A percentile compares a stretch with the other conserved stretches of the same genome.
Evolutionary conservation across 768 basidiomycete species (phyloP).

Genomic region (Pisolithus orientalis): DNA sequence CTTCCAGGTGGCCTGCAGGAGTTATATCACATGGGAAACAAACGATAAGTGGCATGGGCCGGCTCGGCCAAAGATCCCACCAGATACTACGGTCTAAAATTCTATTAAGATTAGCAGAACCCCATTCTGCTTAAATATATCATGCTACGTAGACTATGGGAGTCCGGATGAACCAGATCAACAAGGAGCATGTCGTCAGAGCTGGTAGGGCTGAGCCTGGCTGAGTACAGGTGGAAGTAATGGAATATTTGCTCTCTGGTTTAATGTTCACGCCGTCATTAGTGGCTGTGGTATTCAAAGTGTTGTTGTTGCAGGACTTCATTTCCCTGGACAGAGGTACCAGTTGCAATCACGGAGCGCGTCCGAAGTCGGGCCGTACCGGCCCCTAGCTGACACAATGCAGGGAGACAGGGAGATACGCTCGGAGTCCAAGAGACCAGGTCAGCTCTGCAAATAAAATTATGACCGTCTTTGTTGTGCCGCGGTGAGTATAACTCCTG

Average conservation of each 20-base stretch:
- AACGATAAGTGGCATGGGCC: no score
- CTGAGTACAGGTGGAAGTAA: neutral
- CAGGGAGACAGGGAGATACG: no score
- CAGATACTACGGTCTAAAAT: neutral
- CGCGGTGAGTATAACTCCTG: no score
- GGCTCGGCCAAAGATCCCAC: neutral
- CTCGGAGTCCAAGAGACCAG: no score
- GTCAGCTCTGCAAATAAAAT: no score
- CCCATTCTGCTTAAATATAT: neutral
- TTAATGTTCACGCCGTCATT: neutral
- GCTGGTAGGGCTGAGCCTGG: neutral
- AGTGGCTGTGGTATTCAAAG: neutral
- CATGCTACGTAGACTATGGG: neutral
- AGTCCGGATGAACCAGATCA: neutral
- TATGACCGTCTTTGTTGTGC: no score
- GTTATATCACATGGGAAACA: neutral
- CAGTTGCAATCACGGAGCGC: neutral
- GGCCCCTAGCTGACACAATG: neutral
- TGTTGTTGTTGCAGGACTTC: neutral
- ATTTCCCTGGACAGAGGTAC: neutral
- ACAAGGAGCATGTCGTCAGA: neutral
- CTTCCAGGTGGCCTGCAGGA: no score
- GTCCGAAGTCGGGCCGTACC: no score
- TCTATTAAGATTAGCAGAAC: neutral
- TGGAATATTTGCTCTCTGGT: neutral